A percentile compares a stretch with the other conserved stretches of the same genome.
Evolutionary conservation across 176 grass and related monocot genomes (phyloP).

Genomic region (Zea luxurians): DNA sequence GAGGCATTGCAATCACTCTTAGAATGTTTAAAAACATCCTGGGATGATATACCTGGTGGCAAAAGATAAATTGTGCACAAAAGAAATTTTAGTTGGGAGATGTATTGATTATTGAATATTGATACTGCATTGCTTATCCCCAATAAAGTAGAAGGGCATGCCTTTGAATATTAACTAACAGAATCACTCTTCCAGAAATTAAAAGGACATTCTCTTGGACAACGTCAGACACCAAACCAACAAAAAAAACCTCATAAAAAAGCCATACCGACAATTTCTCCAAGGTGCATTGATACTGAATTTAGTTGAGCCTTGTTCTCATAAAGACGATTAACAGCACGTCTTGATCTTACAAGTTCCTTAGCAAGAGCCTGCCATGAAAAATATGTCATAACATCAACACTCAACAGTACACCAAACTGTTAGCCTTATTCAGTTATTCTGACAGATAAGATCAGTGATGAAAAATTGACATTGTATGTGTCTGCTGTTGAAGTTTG

Average conservation of each 20-base stretch:
- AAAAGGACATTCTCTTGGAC: neutral
- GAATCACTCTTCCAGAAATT: constrained; percentile 11
- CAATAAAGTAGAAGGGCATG: constrained; percentile 1
- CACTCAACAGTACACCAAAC: neutral
- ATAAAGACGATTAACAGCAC: constrained; percentile 87
- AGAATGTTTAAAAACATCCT: neutral
- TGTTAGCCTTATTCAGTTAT: neutral
- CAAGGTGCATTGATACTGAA: constrained; percentile 96
- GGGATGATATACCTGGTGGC: neutral
- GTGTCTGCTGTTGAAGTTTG: neutral
- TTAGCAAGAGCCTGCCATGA: constrained; percentile 73
- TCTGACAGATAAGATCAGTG: neutral
- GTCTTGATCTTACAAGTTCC: constrained; percentile 82
- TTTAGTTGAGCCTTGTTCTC: constrained; percentile 98
- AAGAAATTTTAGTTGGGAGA: constrained; percentile 2
- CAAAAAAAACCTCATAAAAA: neutral
- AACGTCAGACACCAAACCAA: neutral
- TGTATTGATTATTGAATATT: neutral
- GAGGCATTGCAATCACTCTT: neutral
- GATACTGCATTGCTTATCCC: neutral
- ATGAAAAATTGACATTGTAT: constrained; percentile 13
- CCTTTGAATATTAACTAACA: constrained; percentile 10
- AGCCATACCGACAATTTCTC: constrained; percentile 78
- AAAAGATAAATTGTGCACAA: constrained; percentile 1
- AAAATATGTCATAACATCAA: constrained; percentile 14